These are phyloP conservation scores for Phlebopus sp. DNA, from an alignment of 1,284 basidiomycete species.

Conservation along the genomic window DNA sequence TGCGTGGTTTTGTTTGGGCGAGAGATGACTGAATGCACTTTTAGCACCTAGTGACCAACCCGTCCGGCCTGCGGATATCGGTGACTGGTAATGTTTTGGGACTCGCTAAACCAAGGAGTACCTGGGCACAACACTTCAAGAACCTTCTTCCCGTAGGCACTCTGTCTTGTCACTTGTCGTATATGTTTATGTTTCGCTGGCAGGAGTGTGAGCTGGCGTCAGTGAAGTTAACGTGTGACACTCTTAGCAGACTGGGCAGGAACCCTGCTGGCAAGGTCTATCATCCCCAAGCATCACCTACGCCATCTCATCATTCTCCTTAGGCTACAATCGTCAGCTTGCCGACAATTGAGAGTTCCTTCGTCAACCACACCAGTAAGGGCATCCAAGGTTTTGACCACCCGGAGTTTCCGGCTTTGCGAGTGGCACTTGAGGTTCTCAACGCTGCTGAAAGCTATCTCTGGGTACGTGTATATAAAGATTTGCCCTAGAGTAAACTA, in stretches of 20 bases:
- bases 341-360: constrained; percentile 94
- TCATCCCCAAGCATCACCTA: not conserved
- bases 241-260: constrained; percentile 74
- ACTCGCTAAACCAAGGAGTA: constrained; percentile 69
- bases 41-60: constrained; percentile 62
- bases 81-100: constrained; percentile 83
- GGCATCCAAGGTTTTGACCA: constrained; percentile 80
- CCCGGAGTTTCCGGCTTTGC: constrained; percentile 81
- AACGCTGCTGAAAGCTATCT: constrained; percentile 95
- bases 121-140: constrained; percentile 71
- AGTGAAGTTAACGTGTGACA: constrained; percentile 66
- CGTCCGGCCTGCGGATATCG: constrained; percentile 81
- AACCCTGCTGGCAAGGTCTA: constrained; percentile 72
- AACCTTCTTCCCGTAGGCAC: constrained; percentile 54
- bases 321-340: constrained; percentile 86
- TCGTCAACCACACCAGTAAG: constrained; percentile 77
- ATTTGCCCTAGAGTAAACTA: not conserved
- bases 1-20: constrained; percentile 39
- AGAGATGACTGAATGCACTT: constrained; percentile 1
- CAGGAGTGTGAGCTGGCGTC: constrained; percentile 62
- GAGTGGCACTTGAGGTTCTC: constrained; percentile 83
- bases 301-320: constrained; percentile 6
- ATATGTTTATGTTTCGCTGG: not conserved
- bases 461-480: constrained; percentile 59
- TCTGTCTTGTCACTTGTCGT: not conserved